phyloP scores from a whole-genome alignment of 2,329 filamentous ascomycete species.

The Pseudogymnoascus sp. region DNA sequence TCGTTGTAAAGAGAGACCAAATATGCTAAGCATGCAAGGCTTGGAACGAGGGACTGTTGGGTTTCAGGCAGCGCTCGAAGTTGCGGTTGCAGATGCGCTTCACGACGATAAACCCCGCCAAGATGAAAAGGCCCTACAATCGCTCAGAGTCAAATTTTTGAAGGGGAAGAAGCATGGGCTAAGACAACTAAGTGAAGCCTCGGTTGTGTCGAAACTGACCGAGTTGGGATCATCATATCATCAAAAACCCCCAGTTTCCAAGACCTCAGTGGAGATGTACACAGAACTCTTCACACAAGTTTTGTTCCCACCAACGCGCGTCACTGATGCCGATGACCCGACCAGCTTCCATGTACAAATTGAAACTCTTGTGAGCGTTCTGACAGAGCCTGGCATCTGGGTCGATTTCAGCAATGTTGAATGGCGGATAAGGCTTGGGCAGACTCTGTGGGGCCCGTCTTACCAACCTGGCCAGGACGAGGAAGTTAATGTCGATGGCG shows the following conservation, averaged over 20 bases:
- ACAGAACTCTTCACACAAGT: conserved; percentile 55
- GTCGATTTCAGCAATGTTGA: conserved; percentile 68
- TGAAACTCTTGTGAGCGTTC: conserved; percentile 56
- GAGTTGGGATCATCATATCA: conserved; percentile 48
- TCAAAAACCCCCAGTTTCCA: conserved; percentile 38
- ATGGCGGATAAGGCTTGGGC: conserved; percentile 66
- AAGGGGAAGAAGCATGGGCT: conserved; percentile 35
- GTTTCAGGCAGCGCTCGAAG: conserved; percentile 60
- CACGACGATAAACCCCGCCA: conserved; percentile 49
- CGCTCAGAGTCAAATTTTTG: conserved; percentile 22
- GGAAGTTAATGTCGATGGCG: conserved; percentile 44
- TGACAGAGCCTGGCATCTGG: conserved; percentile 62
- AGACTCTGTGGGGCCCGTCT: conserved; percentile 59
- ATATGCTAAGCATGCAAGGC: conserved; percentile 66
- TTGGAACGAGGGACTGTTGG: conserved; percentile 65
- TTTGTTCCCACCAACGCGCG: conserved; percentile 48
- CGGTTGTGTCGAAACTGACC: conserved; percentile 51
- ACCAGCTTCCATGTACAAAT: conserved; percentile 64
- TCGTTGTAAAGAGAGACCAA: conserved; percentile 40
- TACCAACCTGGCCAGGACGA: conserved; percentile 45
- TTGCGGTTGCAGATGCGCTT: conserved; percentile 57
- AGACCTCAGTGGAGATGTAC: conserved; percentile 51
- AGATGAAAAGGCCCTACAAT: conserved; percentile 18
- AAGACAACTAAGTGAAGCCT: conserved; percentile 49
- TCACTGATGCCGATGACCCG: conserved; percentile 51